A percentile compares a stretch with the other conserved stretches of the same genome.
These are phyloP conservation scores for Cutaneotrichosporon sp. DNA, from an alignment of 1,284 basidiomycete species.

Conservation along the genomic window DNA sequence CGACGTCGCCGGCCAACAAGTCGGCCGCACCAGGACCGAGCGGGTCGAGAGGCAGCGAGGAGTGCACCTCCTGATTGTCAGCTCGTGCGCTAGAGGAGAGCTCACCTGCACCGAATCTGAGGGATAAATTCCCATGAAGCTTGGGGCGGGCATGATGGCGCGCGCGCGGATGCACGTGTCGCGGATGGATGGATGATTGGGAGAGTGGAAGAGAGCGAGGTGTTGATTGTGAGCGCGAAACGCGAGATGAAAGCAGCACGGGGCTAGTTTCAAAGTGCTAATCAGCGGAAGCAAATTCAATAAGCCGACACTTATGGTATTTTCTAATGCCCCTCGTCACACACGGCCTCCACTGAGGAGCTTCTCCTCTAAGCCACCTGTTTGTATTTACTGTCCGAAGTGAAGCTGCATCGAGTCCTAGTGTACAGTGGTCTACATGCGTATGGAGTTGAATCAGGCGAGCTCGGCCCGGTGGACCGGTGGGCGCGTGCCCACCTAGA, in stretches of 20 bases:
- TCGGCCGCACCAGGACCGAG: slow-evolving; percentile 79
- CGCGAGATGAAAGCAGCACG: background rate
- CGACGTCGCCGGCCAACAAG: slow-evolving; percentile 90
- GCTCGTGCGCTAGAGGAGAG: background rate
- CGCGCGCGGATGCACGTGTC: slow-evolving; percentile 4
- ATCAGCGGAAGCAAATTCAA: slow-evolving; percentile 11
- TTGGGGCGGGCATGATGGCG: slow-evolving; percentile 41
- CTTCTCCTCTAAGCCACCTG: too few species aligned
- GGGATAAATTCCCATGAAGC: slow-evolving; percentile 48
- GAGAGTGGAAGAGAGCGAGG: background rate
- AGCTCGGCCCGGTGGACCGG: background rate
- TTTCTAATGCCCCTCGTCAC: background rate
- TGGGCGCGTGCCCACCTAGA: background rate
- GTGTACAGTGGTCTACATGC: background rate
- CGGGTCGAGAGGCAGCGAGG: slow-evolving; percentile 77
- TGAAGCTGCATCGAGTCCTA: background rate
- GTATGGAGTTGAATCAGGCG: background rate
- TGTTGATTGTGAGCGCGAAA: background rate
- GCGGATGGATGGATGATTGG: slow-evolving; percentile 1
- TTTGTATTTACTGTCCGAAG: too few species aligned
- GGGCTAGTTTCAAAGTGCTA: background rate
- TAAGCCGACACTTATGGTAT: background rate
- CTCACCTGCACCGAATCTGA: slow-evolving; percentile 44
- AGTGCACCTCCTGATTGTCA: slow-evolving; percentile 79
- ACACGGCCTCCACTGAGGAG: too few species aligned